Base-by-base conservation (phyloP, 1,139 yeast genomes). In the Scheffersomyces illinoinensis region DNA sequence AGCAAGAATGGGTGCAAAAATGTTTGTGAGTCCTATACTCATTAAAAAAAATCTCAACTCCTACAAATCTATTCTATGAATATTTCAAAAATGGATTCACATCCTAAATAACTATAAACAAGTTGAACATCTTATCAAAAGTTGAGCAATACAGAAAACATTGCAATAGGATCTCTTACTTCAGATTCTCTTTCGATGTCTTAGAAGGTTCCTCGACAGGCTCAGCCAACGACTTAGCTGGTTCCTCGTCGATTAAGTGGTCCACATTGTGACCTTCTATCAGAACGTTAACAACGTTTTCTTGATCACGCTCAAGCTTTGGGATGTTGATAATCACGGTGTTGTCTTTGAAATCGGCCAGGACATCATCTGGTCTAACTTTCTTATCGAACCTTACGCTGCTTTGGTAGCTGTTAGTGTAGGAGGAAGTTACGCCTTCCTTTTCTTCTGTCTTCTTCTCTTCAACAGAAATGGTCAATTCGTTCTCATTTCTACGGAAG, bases 351-450 rank as follows among this genome's bases (percentile, higher is more conserved):
- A 65, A 62, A 51, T 68, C 70, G 17, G 73, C 74, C 43, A 64
- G 60, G 43, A 72, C 69, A 14, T 66, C 69, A 53, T 68, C 70
- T 26, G 63, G 61, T 47, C 66, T 66, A 18, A 73, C 71, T 5
- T 69, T 61, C 59, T 71, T 71, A 14, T 68, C 73, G 58, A 74
- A 73, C 19, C 61, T 66, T 39, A 71, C 62, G 26, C 65, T 64
- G 56, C 69, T 71, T 58, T 67, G 69, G 57, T 65, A 71, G 50
- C 66, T 64, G 50, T 68, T 65, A 3, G 64, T 52, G 56, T 60
- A 68, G 26, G 57, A 58, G 8, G 61, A 57, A 46, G 60, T 60
- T 53, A 61, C 63, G 24, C 65, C 68, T 56, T 65, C 66, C 47
- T 67, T 62, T 10, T 57, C 58, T 17, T 63, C 57, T 12, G 56